Evolutionary conservation across 108 stramenopile genomes (phyloP), one percentile per base, ranked within the genome.

Genomic region (Cyclotella distinguenda): DNA sequence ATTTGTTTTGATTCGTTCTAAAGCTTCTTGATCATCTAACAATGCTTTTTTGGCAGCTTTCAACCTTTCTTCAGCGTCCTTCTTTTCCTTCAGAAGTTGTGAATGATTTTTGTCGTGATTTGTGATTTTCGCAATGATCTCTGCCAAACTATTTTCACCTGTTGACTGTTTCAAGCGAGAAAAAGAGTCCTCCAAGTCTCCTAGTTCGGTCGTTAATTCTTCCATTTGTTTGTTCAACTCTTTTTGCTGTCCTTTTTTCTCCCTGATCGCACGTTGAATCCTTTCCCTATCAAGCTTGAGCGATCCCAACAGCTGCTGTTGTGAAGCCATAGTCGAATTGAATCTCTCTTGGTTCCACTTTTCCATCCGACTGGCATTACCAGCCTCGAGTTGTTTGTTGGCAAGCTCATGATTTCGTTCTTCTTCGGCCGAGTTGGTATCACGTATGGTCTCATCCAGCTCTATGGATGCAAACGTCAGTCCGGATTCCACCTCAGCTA

Each of bases 91-190:
- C 19, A 66, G 33, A 19, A 87, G 44, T 35, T 64, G 52, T 9
- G 49, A 39, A 28, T 72, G 68, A 53, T 82, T 78, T 34, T 70
- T 67, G 44, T 80, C 66, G 68, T 87, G 84, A 38, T 69, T 39
- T 16, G 19, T 44, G 16, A 89, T 71, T 63, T 89, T 89, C 33
- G 60, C 46, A 28, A 89, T 70, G 74, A 89, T 87, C 63, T 87
- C 86, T 34, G 66, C 77, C 21, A 87, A 61, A 27, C 68, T 76
- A 67, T 79, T 85, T 33, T 87, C 83, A 8, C 88, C 88, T n/a
- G 86, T 89, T 0, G 80, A 80, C 11, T 88, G 76, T 50, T 86
- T 77, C 18, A 88, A 51, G 42, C 76, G 66, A 15, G 60, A 43
- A 27, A 84, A 80, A n/a, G 67, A 75, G 16, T 57, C 79, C 54